Percentiles rank a stretch among this genome's conserved stretches.
Evolutionary conservation across 2,329 filamentous ascomycete genomes (phyloP).

Genomic region (Diaporthe batatas): DNA sequence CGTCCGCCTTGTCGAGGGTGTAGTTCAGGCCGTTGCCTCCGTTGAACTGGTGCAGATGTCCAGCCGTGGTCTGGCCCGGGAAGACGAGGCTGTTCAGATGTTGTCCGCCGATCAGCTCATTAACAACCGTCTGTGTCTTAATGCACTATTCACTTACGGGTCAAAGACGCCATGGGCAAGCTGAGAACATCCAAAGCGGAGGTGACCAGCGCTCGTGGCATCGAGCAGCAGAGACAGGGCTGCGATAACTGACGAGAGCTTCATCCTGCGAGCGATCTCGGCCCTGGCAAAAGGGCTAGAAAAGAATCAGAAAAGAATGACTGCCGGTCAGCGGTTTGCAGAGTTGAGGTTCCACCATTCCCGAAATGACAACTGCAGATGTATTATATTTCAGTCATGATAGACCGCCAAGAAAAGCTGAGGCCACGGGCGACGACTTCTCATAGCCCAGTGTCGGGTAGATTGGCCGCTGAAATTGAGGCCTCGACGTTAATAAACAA

Average conservation of each 20-base stretch:
- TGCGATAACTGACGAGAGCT: neutral
- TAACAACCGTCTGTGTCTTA: no score
- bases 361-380: neutral
- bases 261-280: neutral
- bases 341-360: neutral
- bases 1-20: conserved; percentile 11
- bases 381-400: neutral
- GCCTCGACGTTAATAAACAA: neutral
- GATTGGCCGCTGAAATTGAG: conserved; percentile 28
- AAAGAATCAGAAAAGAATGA: neutral
- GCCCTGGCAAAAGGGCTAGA: neutral
- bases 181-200: conserved; percentile 27
- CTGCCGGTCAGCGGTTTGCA: neutral
- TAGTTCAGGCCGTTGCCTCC: conserved; percentile 32
- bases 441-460: neutral
- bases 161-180: conserved; percentile 21
- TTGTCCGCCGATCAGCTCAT: neutral
- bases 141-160: neutral
- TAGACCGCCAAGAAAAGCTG: no score
- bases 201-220: neutral
- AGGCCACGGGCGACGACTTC: neutral
- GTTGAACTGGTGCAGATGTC: conserved; percentile 32
- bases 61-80: conserved; percentile 17
- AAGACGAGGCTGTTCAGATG: conserved; percentile 20
- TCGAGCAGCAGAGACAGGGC: neutral